Base-by-base conservation (phyloP, 768 basidiomycete species). In the Rhizopogon vinicolor region DNA sequence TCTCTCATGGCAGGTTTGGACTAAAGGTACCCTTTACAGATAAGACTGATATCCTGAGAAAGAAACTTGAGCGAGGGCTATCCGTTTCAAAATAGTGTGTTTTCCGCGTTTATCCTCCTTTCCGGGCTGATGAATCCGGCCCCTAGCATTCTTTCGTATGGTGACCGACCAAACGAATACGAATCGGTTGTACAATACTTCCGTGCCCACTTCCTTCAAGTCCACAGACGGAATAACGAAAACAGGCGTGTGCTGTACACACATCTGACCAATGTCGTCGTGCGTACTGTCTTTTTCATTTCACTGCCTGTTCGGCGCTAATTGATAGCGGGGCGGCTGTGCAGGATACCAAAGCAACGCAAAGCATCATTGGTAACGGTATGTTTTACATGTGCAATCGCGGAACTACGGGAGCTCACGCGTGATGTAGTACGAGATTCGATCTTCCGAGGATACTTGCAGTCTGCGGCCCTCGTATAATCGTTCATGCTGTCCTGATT, bases 151-250 rank as follows among this genome's bases (percentile, higher is more conserved):
- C 83, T 90, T 35, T 91, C 90, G 6, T 91, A 86, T 59, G 87
- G 86, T 28, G 84, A 89, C 59, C 83, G 90, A 41, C 70, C 81
- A n/a, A 92, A 93, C 65, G 87, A 86, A 62, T 91, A 85, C 63
- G 87, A 91, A 55, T 83, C 85, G 5, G 88, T 90, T 19, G 83
- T 90, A 42, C 84, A 87, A 64, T 93, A 93, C 71, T 93, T 93
- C 81, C 86, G 88, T 9, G 86, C 89, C 37, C 91, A 93, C 62
- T 93, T 93, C 72, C 72, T 89, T 57, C 89, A 93, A 68, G 69
- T 89, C 16, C 89, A 91, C 67, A 75, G 84, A 62, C 80, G 81
- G 59, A 92, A 89, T 56, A 90, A 91, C 60, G 85, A 90, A 62
- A 86, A 87, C 61, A 80, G 84, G 41, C 82, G 90, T 50, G 87